These are phyloP conservation scores for Puccinia polysora DNA, from an alignment of 1,284 basidiomycete genomes.

Conservation along the genomic window DNA sequence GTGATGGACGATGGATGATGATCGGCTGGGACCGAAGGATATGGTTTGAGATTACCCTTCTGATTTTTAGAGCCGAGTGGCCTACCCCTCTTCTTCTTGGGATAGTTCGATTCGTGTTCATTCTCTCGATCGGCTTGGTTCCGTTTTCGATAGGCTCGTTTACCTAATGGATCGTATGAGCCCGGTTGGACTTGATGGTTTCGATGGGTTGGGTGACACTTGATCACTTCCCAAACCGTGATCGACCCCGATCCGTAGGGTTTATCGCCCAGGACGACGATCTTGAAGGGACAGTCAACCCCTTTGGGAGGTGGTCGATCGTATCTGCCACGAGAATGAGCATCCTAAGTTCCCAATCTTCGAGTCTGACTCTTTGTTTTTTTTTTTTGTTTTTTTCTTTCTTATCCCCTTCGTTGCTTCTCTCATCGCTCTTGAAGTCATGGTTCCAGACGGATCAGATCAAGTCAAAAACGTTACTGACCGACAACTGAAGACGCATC, in stretches of 20 bases:
- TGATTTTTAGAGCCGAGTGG: not conserved
- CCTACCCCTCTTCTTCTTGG: not conserved
- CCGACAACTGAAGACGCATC: conserved; percentile 34
- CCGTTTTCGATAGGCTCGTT: conserved; percentile 12
- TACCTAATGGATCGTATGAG: conserved; percentile 4
- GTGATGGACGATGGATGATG: too few relatives aligned
- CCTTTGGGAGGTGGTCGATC: conserved; percentile 37
- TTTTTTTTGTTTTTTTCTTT: too few relatives aligned
- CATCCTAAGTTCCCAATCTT: not conserved
- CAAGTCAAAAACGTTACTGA: not conserved
- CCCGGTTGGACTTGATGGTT: conserved; percentile 26
- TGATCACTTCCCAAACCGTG: conserved; percentile 7
- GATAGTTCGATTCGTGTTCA: not conserved
- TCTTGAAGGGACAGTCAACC: conserved; percentile 24
- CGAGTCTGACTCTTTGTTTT: too few relatives aligned
- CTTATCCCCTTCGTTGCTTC: too few relatives aligned
- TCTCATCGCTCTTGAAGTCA: too few relatives aligned
- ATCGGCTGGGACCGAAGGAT: not conserved
- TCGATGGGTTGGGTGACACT: conserved; percentile 3
- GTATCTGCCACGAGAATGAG: conserved; percentile 6
- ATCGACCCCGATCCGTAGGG: not conserved
- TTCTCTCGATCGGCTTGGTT: not conserved
- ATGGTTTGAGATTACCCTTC: too few relatives aligned
- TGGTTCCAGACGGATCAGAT: not conserved
- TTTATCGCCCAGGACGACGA: conserved; percentile 8